Evolutionary conservation across 108 stramenopile genomes (phyloP), one percentile per base, ranked within the genome.

Genomic region (Aurantiochytrium sp.): DNA sequence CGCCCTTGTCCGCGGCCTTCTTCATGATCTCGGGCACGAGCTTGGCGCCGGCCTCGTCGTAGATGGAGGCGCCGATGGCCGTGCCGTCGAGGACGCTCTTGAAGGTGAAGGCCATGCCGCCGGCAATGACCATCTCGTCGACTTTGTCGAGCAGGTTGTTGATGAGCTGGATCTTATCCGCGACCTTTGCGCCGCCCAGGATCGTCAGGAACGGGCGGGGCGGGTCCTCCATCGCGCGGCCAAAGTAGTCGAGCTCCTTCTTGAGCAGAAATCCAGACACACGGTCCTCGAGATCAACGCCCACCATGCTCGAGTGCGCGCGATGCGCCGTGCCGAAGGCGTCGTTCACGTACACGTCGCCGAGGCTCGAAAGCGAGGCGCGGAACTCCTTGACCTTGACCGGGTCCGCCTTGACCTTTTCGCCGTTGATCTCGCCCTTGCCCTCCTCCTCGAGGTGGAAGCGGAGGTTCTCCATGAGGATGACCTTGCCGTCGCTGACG

Each of bases 251-350:
- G 37, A 99, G 91, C 91, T 99, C 98, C 92, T 98, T 97, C 50
- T 96, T 95, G 45, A 81, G 73, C 32, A 98, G 87, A 15, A 96
- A 85, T 52, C 92, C 94, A 53, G 96, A 96, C 41, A 95, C 69
- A 65, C 95, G 92, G 45, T 81, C 73, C 73, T 22, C 42, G 8
- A 91, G 73, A 0, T 95, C 92, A 8, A 99, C 97, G 53, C 98
- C 98, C 50, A 94, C 98, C 27, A 96, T 99, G 48, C 96, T 96
- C 55, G 95, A 95, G 91, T 99, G 98, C 21, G 97, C 98, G 19
- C 98, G 95, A 91, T 98, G 98, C 36, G 98, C 97, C 31, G 98
- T 99, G 37, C 98, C 98, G 89, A 99, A 99, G 37, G 98, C 98
- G 90, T 99, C 98, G 95, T 97, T 98, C 65, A 98, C 97, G 92